A percentile compares a stretch with the other conserved stretches of the same genome.
These are phyloP conservation scores for Rubroshorea leprosula DNA, from an alignment of 345 rosid species.

Conservation along the genomic window DNA sequence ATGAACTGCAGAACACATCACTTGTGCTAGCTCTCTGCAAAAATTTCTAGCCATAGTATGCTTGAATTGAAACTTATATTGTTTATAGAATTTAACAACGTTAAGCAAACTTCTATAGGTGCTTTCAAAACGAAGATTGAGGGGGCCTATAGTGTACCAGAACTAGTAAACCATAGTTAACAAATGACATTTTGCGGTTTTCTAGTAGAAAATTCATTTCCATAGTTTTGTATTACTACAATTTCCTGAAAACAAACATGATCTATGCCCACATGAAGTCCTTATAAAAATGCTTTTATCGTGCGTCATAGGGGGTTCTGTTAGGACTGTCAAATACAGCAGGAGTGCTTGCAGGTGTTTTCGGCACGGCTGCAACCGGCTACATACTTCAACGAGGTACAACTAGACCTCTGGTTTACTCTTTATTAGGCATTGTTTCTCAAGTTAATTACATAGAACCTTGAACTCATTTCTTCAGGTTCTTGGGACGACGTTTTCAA, in stretches of 20 bases:
- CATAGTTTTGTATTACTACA: background rate
- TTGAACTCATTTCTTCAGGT: constrained; percentile 36
- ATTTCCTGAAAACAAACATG: background rate
- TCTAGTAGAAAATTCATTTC: background rate
- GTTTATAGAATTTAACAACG: background rate
- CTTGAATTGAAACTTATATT: too few species aligned
- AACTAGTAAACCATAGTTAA: background rate
- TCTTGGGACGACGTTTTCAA: constrained; percentile 97
- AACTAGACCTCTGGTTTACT: background rate
- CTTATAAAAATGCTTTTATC: constrained; percentile 6
- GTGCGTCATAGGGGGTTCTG: constrained; percentile 67
- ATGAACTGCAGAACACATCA: background rate
- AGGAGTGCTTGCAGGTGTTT: constrained; percentile 92
- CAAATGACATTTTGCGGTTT: background rate
- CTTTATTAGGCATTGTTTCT: background rate
- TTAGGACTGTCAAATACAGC: constrained; percentile 92
- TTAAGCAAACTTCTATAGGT: background rate
- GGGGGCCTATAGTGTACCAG: constrained; percentile 1
- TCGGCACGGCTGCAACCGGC: constrained; percentile 95
- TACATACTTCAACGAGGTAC: constrained; percentile 87
- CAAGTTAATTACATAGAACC: background rate
- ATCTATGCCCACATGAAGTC: too few species aligned
- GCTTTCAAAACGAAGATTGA: background rate
- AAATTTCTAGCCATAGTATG: too few species aligned
- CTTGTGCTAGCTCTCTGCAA: too few species aligned